These are phyloP conservation scores for Nakataea oryzae DNA, from an alignment of 2,329 filamentous ascomycete species.

Conservation along the genomic window DNA sequence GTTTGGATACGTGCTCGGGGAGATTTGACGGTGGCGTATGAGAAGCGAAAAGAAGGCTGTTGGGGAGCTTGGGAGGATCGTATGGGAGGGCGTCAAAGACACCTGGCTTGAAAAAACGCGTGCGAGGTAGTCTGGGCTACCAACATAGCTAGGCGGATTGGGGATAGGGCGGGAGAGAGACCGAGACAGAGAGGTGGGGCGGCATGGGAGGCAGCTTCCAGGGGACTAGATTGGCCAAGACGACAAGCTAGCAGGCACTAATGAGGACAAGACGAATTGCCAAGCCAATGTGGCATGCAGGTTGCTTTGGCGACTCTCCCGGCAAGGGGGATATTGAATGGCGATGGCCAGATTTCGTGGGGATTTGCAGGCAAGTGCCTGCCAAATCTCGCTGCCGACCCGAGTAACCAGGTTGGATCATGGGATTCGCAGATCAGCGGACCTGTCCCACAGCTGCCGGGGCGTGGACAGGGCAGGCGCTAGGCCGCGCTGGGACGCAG, in stretches of 20 bases:
- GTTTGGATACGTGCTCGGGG: background rate
- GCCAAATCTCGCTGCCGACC: too few species aligned
- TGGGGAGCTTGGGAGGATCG: too few species aligned
- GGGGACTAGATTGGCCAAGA: background rate
- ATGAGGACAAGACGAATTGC: background rate
- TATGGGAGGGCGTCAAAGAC: too few species aligned
- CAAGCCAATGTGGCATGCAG: background rate
- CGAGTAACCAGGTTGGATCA: too few species aligned
- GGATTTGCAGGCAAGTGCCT: background rate
- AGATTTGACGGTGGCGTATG: background rate
- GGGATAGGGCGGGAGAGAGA: too few species aligned
- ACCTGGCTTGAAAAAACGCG: too few species aligned
- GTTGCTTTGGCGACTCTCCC: background rate
- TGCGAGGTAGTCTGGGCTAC: too few species aligned
- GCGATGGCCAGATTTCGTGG: background rate
- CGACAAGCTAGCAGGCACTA: background rate
- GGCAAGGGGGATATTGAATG: background rate
- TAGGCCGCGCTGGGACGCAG: too few species aligned
- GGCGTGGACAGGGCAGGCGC: background rate
- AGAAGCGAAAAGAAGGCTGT: background rate
- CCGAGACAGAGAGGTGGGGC: too few species aligned
- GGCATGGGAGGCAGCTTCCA: background rate
- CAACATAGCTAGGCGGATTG: too few species aligned
- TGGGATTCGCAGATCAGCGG: background rate
- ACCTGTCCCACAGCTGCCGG: background rate